Conservation (phyloP, 2,329 filamentous ascomycete genomes). For the Aspergillus persii region DNA sequence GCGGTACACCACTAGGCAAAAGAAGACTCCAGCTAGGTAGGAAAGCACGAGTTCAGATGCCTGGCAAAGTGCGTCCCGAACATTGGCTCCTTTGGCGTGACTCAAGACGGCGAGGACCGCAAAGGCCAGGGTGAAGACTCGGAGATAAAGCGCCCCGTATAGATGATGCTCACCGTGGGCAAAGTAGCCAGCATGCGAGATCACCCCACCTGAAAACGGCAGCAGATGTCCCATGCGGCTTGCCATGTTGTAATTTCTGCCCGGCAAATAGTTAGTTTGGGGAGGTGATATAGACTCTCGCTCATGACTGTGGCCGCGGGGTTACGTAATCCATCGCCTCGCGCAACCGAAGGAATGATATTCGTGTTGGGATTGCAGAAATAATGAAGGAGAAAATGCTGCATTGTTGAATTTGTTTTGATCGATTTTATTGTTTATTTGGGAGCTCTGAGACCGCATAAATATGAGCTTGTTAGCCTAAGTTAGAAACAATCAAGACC, state of each 20-base stretch:
- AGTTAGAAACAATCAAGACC: no score
- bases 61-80: background rate
- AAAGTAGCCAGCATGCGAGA: constrained; percentile 6
- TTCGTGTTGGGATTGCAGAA: no score
- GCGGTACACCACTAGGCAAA: constrained; percentile 12
- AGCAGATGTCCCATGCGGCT: background rate
- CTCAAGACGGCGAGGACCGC: background rate
- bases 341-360: no score
- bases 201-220: background rate
- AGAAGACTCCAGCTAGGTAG: constrained; percentile 11
- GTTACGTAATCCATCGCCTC: no score
- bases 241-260: background rate
- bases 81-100: background rate
- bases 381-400: no score
- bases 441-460: no score
- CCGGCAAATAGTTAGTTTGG: no score
- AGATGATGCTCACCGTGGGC: constrained; percentile 17
- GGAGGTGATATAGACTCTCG: no score
- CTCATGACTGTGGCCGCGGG: no score
- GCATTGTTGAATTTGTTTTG: no score
- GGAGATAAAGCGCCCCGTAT: constrained; percentile 10
- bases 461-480: no score
- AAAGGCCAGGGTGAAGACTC: background rate
- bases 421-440: no score
- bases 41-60: background rate